Base-by-base conservation (phyloP, 768 basidiomycete species). In the Trichaptum fuscoviolaceum region DNA sequence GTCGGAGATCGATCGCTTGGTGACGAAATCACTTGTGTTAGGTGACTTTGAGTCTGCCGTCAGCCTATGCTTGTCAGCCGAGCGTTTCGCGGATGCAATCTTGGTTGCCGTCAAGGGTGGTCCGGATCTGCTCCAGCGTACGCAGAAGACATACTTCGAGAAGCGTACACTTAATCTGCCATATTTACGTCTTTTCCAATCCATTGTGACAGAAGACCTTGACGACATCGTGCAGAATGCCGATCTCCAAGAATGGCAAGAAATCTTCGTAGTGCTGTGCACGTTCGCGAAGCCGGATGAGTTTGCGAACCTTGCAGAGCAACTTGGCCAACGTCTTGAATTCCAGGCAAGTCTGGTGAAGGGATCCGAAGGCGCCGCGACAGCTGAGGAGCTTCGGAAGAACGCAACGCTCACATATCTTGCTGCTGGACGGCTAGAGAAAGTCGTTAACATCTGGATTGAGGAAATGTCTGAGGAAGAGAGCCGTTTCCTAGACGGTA, bases 1-100 rank as follows among this genome's bases (percentile, higher is more conserved):
- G 76, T 89, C 89, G 10, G 92, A 96, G 68, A 88, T 88, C 0
- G 96, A 99, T 72, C 83, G 87, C 23, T 81, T 99, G 18, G 84
- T 99, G 70, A 97, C 96, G 1, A 93, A 93, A 73, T 92, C 96
- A 1, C 83, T 99, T 52, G 94, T 99, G 1, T 82, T 99, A 10
- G 96, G 97, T n/a, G 96, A 99, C 75, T 99, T 98, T 69, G 85
- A 87, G 71, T 90, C 88, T 18, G 96, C 97, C 1, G 97, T 99
- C 20, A 88, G 91, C 1, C 82, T 99, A 1, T 97, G 96, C 75
- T 83, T 99, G 18, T 91, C 93, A 0, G 85, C 89, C 0, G 91
- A 95, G 63, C 86, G 96, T 34, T 98, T 87, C 71, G 96, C 97
- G 0, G 97, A 99, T 73, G 97, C 97, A 0, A 91, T 99, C 63